A percentile compares a stretch with the other conserved stretches of the same genome.
Evolutionary conservation across 1,284 basidiomycete species (phyloP).

Genomic region (Irpex rosettiformis): DNA sequence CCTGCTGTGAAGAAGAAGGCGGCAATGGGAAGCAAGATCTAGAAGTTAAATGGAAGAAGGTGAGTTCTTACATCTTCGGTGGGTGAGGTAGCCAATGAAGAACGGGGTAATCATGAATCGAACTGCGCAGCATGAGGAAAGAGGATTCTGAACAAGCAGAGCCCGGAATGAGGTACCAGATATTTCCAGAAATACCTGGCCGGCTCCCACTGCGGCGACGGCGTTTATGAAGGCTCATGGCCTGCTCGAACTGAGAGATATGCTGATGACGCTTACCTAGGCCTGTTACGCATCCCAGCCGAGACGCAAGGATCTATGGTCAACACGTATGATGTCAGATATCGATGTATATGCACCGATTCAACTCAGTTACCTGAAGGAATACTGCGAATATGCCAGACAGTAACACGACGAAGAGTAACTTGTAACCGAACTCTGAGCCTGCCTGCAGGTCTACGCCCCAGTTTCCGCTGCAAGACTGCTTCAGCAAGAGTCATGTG

Average conservation of each 20-base stretch:
- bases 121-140: constrained; percentile 1
- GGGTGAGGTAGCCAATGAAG: not conserved
- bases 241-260: not conserved
- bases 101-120: constrained; percentile 6
- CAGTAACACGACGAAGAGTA: constrained; percentile 84
- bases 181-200: not conserved
- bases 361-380: constrained; percentile 50
- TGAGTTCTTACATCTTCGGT: not conserved
- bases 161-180: not conserved
- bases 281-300: constrained; percentile 69
- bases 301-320: constrained; percentile 52
- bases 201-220: not conserved
- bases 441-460: constrained; percentile 75
- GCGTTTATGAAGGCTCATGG: too few relatives aligned
- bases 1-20: constrained; percentile 65
- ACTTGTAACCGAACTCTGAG: constrained; percentile 76
- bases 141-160: not conserved
- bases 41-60: not conserved
- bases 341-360: not conserved
- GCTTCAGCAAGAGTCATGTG: not conserved
- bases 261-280: constrained; percentile 41
- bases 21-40: constrained; percentile 76
- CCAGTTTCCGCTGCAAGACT: constrained; percentile 60
- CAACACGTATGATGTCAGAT: not conserved
- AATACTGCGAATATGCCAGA: constrained; percentile 83